These are phyloP conservation scores for Aspergillus sojae DNA, from an alignment of 2,329 filamentous ascomycete genomes.

Conservation along the genomic window DNA sequence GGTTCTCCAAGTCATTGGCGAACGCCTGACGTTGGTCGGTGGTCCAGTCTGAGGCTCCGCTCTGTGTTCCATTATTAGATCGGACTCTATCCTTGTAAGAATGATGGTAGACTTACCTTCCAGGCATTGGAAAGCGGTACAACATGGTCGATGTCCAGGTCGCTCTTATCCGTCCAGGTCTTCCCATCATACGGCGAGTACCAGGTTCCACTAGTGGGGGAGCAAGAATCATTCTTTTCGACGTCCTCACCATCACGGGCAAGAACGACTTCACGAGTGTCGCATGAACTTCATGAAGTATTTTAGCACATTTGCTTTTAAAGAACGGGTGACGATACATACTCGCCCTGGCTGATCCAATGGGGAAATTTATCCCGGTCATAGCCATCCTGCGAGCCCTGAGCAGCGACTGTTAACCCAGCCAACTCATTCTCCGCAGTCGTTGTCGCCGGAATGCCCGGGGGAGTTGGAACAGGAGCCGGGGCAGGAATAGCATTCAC, in stretches of 20 bases:
- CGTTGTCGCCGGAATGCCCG: constrained; percentile 64
- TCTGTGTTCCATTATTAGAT: constrained; percentile 15
- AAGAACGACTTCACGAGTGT: constrained; percentile 73
- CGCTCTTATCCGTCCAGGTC: constrained; percentile 67
- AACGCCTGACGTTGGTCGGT: constrained; percentile 67
- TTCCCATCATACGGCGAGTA: constrained; percentile 72
- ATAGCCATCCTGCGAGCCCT: constrained; percentile 61
- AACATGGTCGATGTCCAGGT: constrained; percentile 82
- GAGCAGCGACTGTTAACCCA: constrained; percentile 59
- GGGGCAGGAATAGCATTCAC: constrained; percentile 21
- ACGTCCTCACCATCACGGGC: constrained; percentile 72
- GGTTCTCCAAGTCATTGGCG: constrained; percentile 75
- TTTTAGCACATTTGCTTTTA: not conserved
- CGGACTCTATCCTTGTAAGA: too few relatives aligned
- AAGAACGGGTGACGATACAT: constrained; percentile 39
- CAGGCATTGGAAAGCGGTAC: constrained; percentile 81
- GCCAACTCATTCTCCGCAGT: constrained; percentile 62
- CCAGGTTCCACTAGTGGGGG: constrained; percentile 69
- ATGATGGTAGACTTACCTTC: constrained; percentile 54
- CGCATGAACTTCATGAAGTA: constrained; percentile 58
- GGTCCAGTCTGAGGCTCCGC: constrained; percentile 73
- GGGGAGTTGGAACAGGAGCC: constrained; percentile 46
- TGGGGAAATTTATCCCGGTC: constrained; percentile 69
- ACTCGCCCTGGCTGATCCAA: constrained; percentile 60
- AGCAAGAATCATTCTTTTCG: constrained; percentile 60